Conservation (phyloP, 805 yeast species). For the Kluyveromyces lactis region DNA sequence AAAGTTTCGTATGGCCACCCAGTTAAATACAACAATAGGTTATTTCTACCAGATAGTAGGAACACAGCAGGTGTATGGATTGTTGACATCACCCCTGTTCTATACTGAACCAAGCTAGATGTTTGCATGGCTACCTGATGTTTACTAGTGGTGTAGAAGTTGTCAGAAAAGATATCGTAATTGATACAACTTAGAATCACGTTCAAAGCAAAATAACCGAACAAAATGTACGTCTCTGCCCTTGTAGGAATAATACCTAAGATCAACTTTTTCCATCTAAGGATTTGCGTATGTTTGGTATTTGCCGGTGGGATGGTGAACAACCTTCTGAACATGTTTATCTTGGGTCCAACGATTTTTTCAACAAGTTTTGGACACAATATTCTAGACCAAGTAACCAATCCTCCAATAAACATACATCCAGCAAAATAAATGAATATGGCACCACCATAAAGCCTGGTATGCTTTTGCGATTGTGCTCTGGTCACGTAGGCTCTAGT, state of each 20-base stretch:
- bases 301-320: neutral
- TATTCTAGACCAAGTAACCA: constrained; percentile 1
- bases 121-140: constrained; percentile 1
- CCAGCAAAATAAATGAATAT: constrained; percentile 1
- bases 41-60: constrained; percentile 7
- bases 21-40: constrained; percentile 6
- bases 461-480: neutral
- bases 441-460: constrained; percentile 1
- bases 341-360: neutral
- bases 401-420: neutral
- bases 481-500: neutral
- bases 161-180: neutral
- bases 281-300: neutral
- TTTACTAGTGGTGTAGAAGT: neutral
- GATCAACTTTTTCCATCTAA: neutral
- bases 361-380: neutral
- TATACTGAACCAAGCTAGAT: constrained; percentile 14
- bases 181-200: neutral
- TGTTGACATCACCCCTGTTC: constrained; percentile 39
- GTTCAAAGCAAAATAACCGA: constrained; percentile 1
- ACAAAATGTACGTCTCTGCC: neutral
- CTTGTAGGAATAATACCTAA: neutral
- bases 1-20: constrained; percentile 9
- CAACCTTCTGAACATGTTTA: neutral
- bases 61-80: constrained; percentile 45